Evolutionary conservation across 164 flowering plant species (phyloP).

Genomic region (Santalum album): DNA sequence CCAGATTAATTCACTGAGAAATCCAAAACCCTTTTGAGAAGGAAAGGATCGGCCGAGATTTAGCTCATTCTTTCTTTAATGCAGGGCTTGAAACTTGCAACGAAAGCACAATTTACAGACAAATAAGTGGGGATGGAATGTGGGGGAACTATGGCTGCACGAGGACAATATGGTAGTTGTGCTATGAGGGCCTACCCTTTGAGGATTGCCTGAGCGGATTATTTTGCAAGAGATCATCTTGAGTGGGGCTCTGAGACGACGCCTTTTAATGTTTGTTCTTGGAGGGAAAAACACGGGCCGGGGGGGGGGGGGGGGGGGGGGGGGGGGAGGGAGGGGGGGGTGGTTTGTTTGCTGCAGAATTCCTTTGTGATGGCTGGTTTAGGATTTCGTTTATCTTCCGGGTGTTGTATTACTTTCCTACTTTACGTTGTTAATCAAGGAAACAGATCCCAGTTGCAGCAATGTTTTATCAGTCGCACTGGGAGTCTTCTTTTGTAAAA

Average conservation of each 20-base stretch:
- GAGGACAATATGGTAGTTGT: constrained; percentile 26
- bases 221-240: not conserved
- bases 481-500: no score
- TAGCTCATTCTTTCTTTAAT: constrained; percentile 17
- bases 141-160: constrained; percentile 24
- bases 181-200: constrained; percentile 10
- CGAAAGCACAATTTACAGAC: constrained; percentile 26
- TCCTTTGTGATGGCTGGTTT: not conserved
- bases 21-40: constrained; percentile 21
- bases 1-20: constrained; percentile 19
- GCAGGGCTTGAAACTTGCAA: constrained; percentile 29
- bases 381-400: not conserved
- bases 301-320: no score
- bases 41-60: constrained; percentile 5
- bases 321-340: no score
- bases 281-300: no score
- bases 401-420: not conserved
- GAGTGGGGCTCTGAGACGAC: constrained; percentile 33
- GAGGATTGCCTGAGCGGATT: not conserved
- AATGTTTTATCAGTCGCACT: no score
- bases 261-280: constrained; percentile 54
- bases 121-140: constrained; percentile 29
- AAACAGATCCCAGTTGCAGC: no score
- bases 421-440: no score
- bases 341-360: no score